These are phyloP conservation scores for Fusarium tuaranense DNA, from an alignment of 2,329 filamentous ascomycete genomes.

Conservation along the genomic window DNA sequence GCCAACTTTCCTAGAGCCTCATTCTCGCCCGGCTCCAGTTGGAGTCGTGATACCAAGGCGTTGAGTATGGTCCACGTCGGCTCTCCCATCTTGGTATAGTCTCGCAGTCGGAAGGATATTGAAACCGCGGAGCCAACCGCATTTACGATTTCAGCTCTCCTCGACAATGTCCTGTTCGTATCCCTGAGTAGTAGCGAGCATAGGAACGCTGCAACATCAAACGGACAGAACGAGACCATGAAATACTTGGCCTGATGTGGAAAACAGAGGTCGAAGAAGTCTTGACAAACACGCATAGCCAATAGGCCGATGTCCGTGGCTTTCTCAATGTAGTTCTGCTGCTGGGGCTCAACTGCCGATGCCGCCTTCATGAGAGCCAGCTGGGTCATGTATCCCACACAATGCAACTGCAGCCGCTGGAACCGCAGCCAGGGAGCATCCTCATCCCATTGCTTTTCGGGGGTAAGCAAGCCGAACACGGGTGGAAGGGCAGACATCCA, in stretches of 20 bases:
- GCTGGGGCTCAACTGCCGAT: background rate
- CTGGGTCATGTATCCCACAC: background rate
- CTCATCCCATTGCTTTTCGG: background rate
- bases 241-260: background rate
- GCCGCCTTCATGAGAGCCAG: background rate
- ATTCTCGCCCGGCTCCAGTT: background rate
- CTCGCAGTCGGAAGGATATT: background rate
- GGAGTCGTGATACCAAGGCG: background rate
- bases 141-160: background rate
- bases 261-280: background rate
- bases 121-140: background rate
- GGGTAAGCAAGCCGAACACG: accelerated
- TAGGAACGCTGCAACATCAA: background rate
- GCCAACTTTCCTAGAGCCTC: background rate
- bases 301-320: background rate
- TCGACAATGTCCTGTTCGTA: background rate
- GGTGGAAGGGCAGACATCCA: background rate
- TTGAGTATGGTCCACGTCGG: background rate
- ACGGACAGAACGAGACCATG: background rate
- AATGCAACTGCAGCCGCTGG: background rate
- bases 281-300: background rate
- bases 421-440: background rate
- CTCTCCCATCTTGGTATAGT: background rate
- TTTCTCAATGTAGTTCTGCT: background rate
- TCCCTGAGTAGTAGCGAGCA: background rate